A percentile compares a stretch with the other conserved stretches of the same genome.
Evolutionary conservation across 2,329 filamentous ascomycete species (phyloP).

Genomic region (Colletotrichum spinosum): DNA sequence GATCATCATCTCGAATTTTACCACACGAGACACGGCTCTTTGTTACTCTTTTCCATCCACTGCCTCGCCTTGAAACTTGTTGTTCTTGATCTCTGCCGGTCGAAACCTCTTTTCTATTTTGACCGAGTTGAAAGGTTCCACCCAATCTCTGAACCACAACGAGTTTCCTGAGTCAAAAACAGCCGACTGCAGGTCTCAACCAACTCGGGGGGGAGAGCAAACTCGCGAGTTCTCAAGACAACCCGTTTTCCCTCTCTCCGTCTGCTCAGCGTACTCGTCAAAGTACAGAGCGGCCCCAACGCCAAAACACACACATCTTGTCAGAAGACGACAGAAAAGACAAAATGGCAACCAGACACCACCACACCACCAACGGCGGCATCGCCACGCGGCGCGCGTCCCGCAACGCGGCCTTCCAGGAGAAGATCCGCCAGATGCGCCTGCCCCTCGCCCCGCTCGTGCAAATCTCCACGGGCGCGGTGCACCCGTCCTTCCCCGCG

Average conservation of each 20-base stretch:
- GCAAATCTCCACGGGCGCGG: conserved; percentile 68
- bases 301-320: background rate
- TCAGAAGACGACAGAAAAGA: background rate
- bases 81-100: background rate
- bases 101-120: background rate
- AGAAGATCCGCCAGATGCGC: conserved; percentile 74
- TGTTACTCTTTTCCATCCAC: background rate
- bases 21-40: conserved; percentile 3
- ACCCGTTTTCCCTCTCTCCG: no score
- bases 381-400: conserved; percentile 52
- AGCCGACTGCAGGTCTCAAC: no score
- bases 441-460: conserved; percentile 75
- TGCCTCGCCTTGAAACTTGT: background rate
- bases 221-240: no score
- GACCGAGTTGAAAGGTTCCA: background rate
- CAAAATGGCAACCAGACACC: conserved; percentile 35
- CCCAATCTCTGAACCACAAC: no score
- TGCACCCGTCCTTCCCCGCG: conserved; percentile 73
- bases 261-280: no score
- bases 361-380: conserved; percentile 37
- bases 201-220: no score
- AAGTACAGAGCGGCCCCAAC: no score
- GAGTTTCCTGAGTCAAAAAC: no score
- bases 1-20: conserved; percentile 17
- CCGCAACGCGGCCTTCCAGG: conserved; percentile 62